phyloP scores from a whole-genome alignment of 2,329 filamentous ascomycete genomes.

The Sporothrix sp. region DNA sequence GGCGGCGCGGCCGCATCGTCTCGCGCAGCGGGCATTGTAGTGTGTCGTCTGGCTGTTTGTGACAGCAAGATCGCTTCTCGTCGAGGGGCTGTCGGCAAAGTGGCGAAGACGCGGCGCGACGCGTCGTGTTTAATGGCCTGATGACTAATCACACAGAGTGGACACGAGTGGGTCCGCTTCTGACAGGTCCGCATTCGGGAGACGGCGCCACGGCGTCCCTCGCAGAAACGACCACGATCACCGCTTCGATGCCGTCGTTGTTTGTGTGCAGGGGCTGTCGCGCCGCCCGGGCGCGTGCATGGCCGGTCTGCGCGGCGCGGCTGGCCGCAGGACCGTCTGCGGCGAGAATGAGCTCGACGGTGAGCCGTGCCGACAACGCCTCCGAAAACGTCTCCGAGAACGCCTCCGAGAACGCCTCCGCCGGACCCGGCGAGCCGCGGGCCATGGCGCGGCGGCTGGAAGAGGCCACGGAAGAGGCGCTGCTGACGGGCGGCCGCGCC shows the following conservation, averaged over 20 bases:
- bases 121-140: not conserved
- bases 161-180: too few species aligned
- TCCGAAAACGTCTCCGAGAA: not conserved
- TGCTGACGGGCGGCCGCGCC: constrained; percentile 48
- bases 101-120: too few species aligned
- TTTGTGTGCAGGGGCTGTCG: constrained; percentile 10
- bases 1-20: not conserved
- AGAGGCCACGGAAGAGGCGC: constrained; percentile 53
- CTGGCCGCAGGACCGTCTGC: too few species aligned
- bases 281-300: not conserved
- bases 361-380: not conserved
- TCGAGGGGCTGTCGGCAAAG: too few species aligned
- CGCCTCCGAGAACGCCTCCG: too few species aligned
- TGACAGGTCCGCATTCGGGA: too few species aligned
- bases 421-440: too few species aligned
- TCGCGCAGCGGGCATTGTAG: constrained; percentile 11
- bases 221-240: not conserved
- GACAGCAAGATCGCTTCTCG: too few species aligned
- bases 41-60: not conserved
- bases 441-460: constrained; percentile 48
- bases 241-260: not conserved
- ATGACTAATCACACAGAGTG: too few species aligned
- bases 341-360: not conserved
- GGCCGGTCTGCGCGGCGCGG: too few species aligned
- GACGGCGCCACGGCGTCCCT: too few species aligned